Percentiles rank a stretch among this genome's conserved stretches.
These are phyloP conservation scores for Bothriochloa decipiens DNA, from an alignment of 176 grass and related monocot genomes.

Conservation along the genomic window DNA sequence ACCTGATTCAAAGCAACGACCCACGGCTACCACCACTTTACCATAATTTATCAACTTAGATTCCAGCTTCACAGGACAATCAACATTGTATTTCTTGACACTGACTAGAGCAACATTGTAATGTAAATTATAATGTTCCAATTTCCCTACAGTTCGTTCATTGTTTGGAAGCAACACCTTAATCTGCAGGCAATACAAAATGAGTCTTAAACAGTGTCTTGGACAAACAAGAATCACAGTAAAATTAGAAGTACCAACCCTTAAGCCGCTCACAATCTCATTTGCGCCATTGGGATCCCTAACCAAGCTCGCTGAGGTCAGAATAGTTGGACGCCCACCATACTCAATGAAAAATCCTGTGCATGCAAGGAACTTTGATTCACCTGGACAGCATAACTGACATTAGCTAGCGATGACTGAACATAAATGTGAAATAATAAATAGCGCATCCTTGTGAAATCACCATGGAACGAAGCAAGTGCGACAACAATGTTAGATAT, in stretches of 20 bases:
- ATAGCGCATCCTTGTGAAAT: neutral
- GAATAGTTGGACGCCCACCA: neutral
- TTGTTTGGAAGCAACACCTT: neutral
- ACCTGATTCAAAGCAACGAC: slow-evolving; percentile 4
- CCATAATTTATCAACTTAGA: fast-evolving
- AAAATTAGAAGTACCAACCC: neutral
- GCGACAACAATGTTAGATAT: neutral
- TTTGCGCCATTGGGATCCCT: neutral
- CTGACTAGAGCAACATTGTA: slow-evolving; percentile 14
- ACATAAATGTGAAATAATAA: neutral
- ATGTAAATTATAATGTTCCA: slow-evolving; percentile 18
- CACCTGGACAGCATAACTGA: too few species aligned
- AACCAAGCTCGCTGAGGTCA: neutral
- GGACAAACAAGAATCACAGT: neutral
- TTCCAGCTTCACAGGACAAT: neutral
- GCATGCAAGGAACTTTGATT: too few species aligned
- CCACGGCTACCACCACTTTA: neutral
- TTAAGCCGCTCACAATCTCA: neutral
- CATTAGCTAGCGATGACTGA: neutral
- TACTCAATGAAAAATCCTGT: neutral
- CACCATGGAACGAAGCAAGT: slow-evolving; percentile 11
- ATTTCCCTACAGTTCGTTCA: neutral
- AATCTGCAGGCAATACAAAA: neutral
- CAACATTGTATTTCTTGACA: neutral
- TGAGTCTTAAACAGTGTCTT: neutral